Evolutionary conservation across 495 filamentous ascomycete species (phyloP).

Genomic region (Penicillium turbatum): DNA sequence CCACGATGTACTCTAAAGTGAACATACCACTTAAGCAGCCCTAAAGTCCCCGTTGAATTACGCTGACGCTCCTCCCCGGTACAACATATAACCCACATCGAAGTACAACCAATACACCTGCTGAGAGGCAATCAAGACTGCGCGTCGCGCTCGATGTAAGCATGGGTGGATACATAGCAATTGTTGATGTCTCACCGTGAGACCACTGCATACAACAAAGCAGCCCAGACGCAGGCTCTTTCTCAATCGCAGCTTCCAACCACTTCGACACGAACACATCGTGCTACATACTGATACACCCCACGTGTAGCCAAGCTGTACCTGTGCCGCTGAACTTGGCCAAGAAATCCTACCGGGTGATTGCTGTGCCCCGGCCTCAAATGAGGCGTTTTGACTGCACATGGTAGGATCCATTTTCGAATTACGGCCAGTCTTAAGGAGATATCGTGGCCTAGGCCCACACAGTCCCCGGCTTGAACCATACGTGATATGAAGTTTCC

Average conservation of each 20-base stretch:
- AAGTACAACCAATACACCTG: too few relatives aligned
- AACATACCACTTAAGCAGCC: too few relatives aligned
- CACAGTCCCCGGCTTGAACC: background rate
- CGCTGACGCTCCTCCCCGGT: background rate
- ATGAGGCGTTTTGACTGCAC: background rate
- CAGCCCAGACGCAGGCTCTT: background rate
- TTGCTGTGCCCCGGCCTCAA: background rate
- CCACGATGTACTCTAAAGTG: too few relatives aligned
- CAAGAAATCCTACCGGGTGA: background rate
- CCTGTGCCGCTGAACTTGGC: background rate
- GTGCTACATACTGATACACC: background rate
- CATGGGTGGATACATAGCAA: background rate
- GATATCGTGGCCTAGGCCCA: background rate
- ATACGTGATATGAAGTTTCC: background rate
- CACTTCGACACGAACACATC: background rate
- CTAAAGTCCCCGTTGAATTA: background rate
- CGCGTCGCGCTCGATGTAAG: background rate
- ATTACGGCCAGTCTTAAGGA: background rate
- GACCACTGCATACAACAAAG: background rate
- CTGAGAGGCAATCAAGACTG: background rate
- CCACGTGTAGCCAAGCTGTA: background rate
- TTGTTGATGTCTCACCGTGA: background rate
- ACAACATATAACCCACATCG: background rate
- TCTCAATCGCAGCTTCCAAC: background rate
- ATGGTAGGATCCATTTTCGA: conserved; percentile 4